A percentile compares a stretch with the other conserved stretches of the same genome.
phyloP scores from a whole-genome alignment of 768 basidiomycete species.

The Cyclocybe aegerita region DNA sequence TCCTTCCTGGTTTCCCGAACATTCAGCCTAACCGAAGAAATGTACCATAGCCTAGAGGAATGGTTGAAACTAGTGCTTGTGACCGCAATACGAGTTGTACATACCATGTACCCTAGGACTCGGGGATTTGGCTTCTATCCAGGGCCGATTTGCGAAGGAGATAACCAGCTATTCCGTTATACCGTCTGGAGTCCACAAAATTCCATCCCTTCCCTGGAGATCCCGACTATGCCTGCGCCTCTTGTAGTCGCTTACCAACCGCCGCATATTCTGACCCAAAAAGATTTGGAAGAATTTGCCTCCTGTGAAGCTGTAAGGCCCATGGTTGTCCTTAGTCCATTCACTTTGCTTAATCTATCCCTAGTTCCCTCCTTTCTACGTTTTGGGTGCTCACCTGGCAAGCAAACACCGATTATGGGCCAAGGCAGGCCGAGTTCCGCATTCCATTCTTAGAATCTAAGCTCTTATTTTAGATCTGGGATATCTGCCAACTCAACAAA shows the following conservation, averaged over 20 bases:
- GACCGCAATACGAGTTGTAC: slow-evolving; percentile 18
- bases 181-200: slow-evolving; percentile 9
- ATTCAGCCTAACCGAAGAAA: slow-evolving; percentile 4
- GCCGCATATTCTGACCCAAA: slow-evolving; percentile 55
- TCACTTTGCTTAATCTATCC: slow-evolving; percentile 3
- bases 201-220: neutral
- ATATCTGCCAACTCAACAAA: slow-evolving; percentile 46
- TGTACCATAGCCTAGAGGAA: slow-evolving; percentile 13
- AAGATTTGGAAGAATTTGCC: slow-evolving; percentile 54
- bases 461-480: slow-evolving; percentile 45
- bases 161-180: slow-evolving; percentile 17
- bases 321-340: slow-evolving; percentile 9
- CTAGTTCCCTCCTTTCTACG: slow-evolving; percentile 41
- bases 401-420: slow-evolving; percentile 60
- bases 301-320: slow-evolving; percentile 39
- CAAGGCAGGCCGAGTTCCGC: slow-evolving; percentile 36
- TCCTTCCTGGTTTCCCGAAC: neutral
- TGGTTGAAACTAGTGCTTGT: slow-evolving; percentile 16
- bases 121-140: slow-evolving; percentile 6
- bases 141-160: neutral
- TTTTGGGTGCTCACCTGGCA: slow-evolving; percentile 28
- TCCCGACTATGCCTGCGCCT: slow-evolving; percentile 15
- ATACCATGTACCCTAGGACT: slow-evolving; percentile 3
- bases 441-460: neutral
- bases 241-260: slow-evolving; percentile 60